Evolutionary conservation across 306 rosid genomes (phyloP), one percentile per base, ranked within the genome.

Genomic region (Lathyrus aphaca): DNA sequence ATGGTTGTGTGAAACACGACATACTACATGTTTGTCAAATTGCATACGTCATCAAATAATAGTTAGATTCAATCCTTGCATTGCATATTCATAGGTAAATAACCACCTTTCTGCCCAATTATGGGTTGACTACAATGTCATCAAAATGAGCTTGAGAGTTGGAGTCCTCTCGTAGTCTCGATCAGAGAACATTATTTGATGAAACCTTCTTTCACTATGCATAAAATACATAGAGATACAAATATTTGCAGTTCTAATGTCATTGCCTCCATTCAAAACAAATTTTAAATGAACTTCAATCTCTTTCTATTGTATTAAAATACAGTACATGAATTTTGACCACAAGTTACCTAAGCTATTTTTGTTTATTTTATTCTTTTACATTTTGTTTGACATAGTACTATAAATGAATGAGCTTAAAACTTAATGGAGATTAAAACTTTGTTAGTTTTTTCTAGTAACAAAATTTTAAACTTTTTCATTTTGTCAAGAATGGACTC

Each of bases 181-280:
- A 53, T 94, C 99, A 0, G 85, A 82, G 14, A 86, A 94, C 97
- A 94, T 94, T 97, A 94, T 87, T 27, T 94, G 99, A 74, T 94
- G 99, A 13, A 94, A 72, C 77, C 99, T 84, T 79, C 97, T 82
- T 80, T 94, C 97, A 0, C 77, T 74, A 75, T 94, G 97, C 4
- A 86, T 82, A 17, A 80, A 91, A 1, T 81, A 63, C 84, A 86
- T 71, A 9, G 99, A 87, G 39, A 94, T 86, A 0, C 87, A 81
- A 48, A 90, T 94, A 49, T 79, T 94, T 0, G 99, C 97, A 40
- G 87, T 88, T 12, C 96, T 73, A 27, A 91, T 87, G 60, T 91
- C 97, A 72, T 85, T 87, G 73, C 85, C 96, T 4, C 99, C 95
- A 72, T 88, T 89, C 1, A 94, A 86, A 27, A 94, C 92, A 74